Conservation (phyloP, 345 rosid species). For the Aquilaria malaccensis region DNA sequence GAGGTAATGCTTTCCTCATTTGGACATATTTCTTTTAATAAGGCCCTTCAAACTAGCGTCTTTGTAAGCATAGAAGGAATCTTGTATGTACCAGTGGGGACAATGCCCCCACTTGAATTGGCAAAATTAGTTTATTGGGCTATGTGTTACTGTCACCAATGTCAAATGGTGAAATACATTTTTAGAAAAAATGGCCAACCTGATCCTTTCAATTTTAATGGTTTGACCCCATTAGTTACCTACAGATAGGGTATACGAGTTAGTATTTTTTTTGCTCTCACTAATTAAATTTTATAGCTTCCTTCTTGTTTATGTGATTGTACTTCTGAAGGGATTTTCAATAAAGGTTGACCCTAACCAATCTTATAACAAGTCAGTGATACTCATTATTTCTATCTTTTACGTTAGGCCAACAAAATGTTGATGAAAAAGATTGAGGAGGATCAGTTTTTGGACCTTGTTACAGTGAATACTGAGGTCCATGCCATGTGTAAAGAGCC, state of each 20-base stretch:
- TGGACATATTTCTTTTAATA: not conserved
- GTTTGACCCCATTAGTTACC: too few species aligned
- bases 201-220: too few species aligned
- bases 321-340: too few species aligned
- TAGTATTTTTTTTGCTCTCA: too few species aligned
- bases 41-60: not conserved
- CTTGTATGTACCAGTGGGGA: too few species aligned
- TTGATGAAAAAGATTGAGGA: conserved; percentile 90
- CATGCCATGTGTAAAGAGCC: conserved; percentile 84
- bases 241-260: too few species aligned
- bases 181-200: not conserved
- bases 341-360: conserved; percentile 1
- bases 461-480: conserved; percentile 79
- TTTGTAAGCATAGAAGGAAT: not conserved
- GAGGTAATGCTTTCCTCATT: conserved; percentile 46
- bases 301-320: too few species aligned
- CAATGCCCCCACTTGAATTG: too few species aligned
- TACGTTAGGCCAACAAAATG: conserved; percentile 72
- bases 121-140: too few species aligned
- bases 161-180: not conserved
- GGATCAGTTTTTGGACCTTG: conserved; percentile 88
- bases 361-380: not conserved
- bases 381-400: conserved; percentile 2
- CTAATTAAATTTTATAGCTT: too few species aligned
- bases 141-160: not conserved